Conservation (phyloP, 441 rosid genomes). For the Daphne laureola region DNA sequence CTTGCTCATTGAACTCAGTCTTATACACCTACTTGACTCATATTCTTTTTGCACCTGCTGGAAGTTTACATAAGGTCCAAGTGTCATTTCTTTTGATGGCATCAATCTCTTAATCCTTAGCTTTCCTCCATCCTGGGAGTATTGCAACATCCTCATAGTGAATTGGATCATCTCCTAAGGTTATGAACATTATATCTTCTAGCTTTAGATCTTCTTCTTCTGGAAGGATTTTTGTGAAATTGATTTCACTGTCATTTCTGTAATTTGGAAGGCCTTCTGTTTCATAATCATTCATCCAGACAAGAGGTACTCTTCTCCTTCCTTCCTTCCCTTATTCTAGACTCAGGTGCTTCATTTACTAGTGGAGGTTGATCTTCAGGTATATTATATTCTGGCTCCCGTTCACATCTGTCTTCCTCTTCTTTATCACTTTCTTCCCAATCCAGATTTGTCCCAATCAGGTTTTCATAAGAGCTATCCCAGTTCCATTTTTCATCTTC, state of each 20-base stretch:
- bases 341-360: neutral
- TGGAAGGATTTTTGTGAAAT: too few relatives aligned
- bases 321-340: neutral
- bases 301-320: neutral
- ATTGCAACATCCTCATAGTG: neutral
- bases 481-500: neutral
- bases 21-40: neutral
- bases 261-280: neutral
- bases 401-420: neutral
- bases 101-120: neutral
- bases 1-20: too few relatives aligned
- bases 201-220: too few relatives aligned
- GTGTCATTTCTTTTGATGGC: neutral
- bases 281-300: neutral
- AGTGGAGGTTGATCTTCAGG: neutral
- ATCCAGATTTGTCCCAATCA: neutral
- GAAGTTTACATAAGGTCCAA: neutral
- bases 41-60: neutral
- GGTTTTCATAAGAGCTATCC: neutral
- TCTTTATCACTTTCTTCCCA: neutral
- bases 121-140: neutral
- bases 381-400: neutral
- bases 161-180: neutral
- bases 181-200: neutral
- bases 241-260: neutral